A percentile compares a stretch with the other conserved stretches of the same genome.
phyloP scores from a whole-genome alignment of 805 yeast species.

The Candida orba region DNA sequence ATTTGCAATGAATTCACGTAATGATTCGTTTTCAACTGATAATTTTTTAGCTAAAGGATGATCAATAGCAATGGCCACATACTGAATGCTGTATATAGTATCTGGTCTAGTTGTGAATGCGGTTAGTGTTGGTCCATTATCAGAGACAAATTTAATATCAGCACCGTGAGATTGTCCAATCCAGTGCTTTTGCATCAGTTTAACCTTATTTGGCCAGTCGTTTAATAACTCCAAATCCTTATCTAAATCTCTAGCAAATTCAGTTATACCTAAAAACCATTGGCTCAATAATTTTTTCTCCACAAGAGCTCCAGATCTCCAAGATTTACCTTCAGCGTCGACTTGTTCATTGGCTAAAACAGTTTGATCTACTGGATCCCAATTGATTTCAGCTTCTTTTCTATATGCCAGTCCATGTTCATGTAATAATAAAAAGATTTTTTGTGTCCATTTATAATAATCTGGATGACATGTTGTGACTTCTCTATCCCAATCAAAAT shows the following conservation, averaged over 20 bases:
- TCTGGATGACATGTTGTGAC: conserved; percentile 79
- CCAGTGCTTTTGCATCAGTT: conserved; percentile 90
- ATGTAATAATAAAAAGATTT: conserved; percentile 65
- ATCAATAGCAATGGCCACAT: conserved; percentile 65
- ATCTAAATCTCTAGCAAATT: conserved; percentile 62
- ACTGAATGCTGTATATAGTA: conserved; percentile 78
- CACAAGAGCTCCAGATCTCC: conserved; percentile 96
- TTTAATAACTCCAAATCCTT: conserved; percentile 54
- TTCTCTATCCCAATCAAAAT: conserved; percentile 92
- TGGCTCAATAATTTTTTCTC: conserved; percentile 78
- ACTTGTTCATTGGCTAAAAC: conserved; percentile 97
- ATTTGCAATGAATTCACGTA: conserved; percentile 40
- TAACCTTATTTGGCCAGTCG: conserved; percentile 86
- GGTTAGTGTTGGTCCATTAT: conserved; percentile 26
- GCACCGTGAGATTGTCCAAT: conserved; percentile 85
- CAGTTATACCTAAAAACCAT: conserved; percentile 91
- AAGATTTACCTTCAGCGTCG: conserved; percentile 80
- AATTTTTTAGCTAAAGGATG: conserved; percentile 51
- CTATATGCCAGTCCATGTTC: conserved; percentile 81
- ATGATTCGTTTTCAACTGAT: conserved; percentile 30
- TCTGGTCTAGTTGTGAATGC: conserved; percentile 90
- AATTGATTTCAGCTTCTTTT: conserved; percentile 82
- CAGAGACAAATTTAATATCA: conserved; percentile 45
- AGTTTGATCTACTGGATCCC: conserved; percentile 96
- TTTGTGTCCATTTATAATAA: conserved; percentile 90